phyloP scores from a whole-genome alignment of 1,139 yeast genomes.

The Kazachstania sp. region DNA sequence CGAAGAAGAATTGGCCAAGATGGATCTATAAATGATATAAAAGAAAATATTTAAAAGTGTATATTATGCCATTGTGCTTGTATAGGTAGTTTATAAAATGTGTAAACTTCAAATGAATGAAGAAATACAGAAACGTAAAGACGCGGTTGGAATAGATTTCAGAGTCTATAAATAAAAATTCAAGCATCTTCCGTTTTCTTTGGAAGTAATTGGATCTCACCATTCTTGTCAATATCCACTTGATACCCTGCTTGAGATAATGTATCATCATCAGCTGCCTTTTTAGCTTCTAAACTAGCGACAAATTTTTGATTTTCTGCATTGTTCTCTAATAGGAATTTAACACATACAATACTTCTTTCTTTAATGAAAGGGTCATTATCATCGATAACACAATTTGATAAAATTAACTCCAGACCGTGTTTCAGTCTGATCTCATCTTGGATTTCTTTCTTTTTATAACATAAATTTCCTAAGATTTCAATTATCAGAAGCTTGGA shows the following conservation, averaged over 20 bases:
- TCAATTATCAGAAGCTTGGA: conserved; percentile 56
- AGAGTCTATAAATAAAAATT: background rate
- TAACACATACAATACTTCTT: conserved; percentile 68
- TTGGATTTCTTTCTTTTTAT: conserved; percentile 48
- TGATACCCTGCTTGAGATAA: conserved; percentile 52
- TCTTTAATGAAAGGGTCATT: conserved; percentile 87
- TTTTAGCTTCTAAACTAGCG: conserved; percentile 50
- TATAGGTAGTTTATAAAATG: conserved; percentile 3
- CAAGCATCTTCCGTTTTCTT: conserved; percentile 11
- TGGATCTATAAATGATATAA: conserved; percentile 27
- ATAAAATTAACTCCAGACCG: conserved; percentile 63
- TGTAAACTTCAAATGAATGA: conserved; percentile 3
- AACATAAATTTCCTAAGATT: conserved; percentile 47
- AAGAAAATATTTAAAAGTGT: background rate
- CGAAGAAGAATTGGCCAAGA: conserved; percentile 55
- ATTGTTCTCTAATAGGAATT: conserved; percentile 58
- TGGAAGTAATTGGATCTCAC: conserved; percentile 39
- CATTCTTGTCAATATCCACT: conserved; percentile 43
- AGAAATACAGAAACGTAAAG: background rate
- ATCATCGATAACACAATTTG: conserved; percentile 78
- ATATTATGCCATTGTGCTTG: background rate
- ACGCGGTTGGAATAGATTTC: background rate
- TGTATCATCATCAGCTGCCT: conserved; percentile 42
- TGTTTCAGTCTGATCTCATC: conserved; percentile 57
- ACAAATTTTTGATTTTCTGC: conserved; percentile 65